These are phyloP conservation scores for Asterionellopsis glacialis DNA, from an alignment of 108 stramenopile species.

Conservation along the genomic window DNA sequence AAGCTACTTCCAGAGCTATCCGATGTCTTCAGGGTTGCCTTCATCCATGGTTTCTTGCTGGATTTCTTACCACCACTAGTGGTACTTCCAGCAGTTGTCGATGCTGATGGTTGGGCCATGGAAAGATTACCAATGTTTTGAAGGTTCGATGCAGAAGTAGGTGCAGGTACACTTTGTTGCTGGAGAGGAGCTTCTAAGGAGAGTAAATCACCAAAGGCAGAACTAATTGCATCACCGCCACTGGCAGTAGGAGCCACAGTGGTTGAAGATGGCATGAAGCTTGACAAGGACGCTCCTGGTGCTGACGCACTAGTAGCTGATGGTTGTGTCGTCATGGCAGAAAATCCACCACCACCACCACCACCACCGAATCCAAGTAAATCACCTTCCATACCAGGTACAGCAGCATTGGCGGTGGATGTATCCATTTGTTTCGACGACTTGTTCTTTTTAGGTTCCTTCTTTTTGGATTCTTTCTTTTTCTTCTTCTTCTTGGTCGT, in stretches of 20 bases:
- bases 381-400: constrained; percentile 40
- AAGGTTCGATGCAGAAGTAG: neutral
- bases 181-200: constrained; percentile 33
- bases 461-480: constrained; percentile 35
- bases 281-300: neutral
- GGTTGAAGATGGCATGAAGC: neutral
- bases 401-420: constrained; percentile 21
- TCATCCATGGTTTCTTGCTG: constrained; percentile 5
- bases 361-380: constrained; percentile 43
- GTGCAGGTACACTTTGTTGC: neutral
- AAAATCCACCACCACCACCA: constrained; percentile 30
- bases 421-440: constrained; percentile 15
- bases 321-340: constrained; percentile 4
- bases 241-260: constrained; percentile 2
- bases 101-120: no score
- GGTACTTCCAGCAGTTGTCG: no score
- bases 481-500: neutral
- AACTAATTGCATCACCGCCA: constrained; percentile 37
- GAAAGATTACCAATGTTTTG: no score
- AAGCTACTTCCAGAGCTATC: neutral
- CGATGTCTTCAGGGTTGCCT: constrained; percentile 4
- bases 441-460: constrained; percentile 56
- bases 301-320: constrained; percentile 9
- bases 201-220: constrained; percentile 77
- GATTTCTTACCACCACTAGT: neutral